Percentiles rank a stretch among this genome's conserved stretches.
These are phyloP conservation scores for Ganoderma leucocontextum DNA, from an alignment of 1,284 basidiomycete genomes.

Conservation along the genomic window DNA sequence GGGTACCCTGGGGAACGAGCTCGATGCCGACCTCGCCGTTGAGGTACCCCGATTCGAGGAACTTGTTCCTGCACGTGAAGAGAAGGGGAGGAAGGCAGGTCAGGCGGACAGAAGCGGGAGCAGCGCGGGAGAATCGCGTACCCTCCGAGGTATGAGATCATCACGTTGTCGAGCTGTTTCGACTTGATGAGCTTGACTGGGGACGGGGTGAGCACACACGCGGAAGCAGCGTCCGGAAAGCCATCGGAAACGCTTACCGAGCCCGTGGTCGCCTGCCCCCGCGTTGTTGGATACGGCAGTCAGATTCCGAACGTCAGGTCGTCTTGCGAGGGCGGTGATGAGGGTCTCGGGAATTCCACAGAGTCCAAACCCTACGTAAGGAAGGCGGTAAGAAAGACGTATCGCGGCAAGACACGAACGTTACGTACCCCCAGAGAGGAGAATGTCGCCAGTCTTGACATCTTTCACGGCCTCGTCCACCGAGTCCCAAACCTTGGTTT, in stretches of 20 bases:
- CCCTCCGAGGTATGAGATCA: constrained; percentile 90
- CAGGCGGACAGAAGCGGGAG: constrained; percentile 11
- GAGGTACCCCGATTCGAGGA: constrained; percentile 79
- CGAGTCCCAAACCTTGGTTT: constrained; percentile 82
- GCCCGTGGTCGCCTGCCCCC: constrained; percentile 78
- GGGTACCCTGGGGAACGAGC: constrained; percentile 89
- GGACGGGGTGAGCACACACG: constrained; percentile 20
- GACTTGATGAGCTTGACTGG: constrained; percentile 80
- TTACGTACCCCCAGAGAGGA: constrained; percentile 81
- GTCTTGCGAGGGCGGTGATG: constrained; percentile 76
- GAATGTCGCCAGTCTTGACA: constrained; percentile 79
- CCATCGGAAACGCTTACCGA: constrained; percentile 61
- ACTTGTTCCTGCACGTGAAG: constrained; percentile 66
- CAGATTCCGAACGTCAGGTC: constrained; percentile 75
- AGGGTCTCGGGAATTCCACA: constrained; percentile 87
- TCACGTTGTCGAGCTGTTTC: constrained; percentile 82
- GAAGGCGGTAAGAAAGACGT: constrained; percentile 9
- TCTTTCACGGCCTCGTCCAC: constrained; percentile 86
- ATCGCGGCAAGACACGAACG: not conserved
- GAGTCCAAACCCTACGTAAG: constrained; percentile 73
- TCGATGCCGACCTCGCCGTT: constrained; percentile 86
- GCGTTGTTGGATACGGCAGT: constrained; percentile 94
- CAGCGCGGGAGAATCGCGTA: constrained; percentile 37
- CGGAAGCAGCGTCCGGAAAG: constrained; percentile 17
- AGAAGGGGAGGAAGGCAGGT: constrained; percentile 1